Evolutionary conservation across 257 asterid species (phyloP).

Genomic region (Cruciata laevipes): DNA sequence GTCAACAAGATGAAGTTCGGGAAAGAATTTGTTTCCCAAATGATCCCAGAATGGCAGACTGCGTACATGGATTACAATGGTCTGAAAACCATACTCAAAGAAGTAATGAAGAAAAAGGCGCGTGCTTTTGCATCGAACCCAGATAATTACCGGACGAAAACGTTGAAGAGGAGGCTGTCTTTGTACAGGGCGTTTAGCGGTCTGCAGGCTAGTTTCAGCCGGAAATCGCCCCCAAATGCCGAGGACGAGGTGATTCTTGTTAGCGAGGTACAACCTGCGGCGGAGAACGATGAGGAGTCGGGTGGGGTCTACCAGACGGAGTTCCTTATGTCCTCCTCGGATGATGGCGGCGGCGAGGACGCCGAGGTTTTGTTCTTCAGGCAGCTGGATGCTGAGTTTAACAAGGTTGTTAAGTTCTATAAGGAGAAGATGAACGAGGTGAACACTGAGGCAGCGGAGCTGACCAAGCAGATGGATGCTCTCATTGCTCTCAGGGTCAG

Average conservation of each 20-base stretch:
- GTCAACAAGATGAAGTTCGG: conserved; percentile 66
- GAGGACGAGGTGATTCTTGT: conserved; percentile 74
- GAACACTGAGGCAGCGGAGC: conserved; percentile 43
- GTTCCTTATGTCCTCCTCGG: conserved; percentile 42
- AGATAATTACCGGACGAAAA: conserved; percentile 16
- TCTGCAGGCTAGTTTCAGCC: conserved; percentile 22
- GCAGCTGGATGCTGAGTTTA: conserved; percentile 59
- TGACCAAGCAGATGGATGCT: conserved; percentile 80
- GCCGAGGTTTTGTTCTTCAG: conserved; percentile 51
- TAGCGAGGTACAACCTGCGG: conserved; percentile 22
- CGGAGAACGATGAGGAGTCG: conserved; percentile 24
- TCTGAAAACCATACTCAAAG: conserved; percentile 48
- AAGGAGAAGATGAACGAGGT: conserved; percentile 40
- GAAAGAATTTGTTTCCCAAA: conserved; percentile 71
- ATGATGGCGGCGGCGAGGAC: conserved; percentile 64
- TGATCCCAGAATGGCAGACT: conserved; percentile 80
- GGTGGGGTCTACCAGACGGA: conserved; percentile 44
- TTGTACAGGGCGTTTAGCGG: conserved; percentile 85
- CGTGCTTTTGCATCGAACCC: conserved; percentile 13
- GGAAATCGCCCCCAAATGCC: conserved; percentile 15
- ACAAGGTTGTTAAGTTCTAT: conserved; percentile 56
- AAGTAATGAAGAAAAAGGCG: conserved; percentile 20
- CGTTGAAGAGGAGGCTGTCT: conserved; percentile 48
- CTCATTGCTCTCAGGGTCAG: conserved; percentile 63
- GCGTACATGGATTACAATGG: conserved; percentile 67